These are phyloP conservation scores for Annona cherimola DNA, from an alignment of 164 flowering plant species.

Conservation along the genomic window DNA sequence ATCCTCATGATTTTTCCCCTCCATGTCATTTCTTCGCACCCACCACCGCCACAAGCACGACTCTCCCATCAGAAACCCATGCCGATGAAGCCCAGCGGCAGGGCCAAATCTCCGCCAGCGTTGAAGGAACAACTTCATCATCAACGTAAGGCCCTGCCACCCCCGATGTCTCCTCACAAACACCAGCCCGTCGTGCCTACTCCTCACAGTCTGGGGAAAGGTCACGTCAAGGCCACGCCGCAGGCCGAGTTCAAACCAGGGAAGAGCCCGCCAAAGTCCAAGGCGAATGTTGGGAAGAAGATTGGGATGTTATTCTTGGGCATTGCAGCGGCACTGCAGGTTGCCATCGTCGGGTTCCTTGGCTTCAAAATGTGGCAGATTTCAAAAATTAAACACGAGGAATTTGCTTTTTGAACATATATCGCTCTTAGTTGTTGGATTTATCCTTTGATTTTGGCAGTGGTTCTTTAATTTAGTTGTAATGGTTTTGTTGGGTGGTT, in stretches of 20 bases:
- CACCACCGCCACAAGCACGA: not conserved
- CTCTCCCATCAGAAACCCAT: not conserved
- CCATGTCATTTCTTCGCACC: not conserved
- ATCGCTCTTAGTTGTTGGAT: too few species aligned
- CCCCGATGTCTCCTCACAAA: too few species aligned
- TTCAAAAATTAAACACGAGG: conserved; percentile 5
- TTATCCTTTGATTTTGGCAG: too few species aligned
- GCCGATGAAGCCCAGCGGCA: not conserved
- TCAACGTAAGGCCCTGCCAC: not conserved
- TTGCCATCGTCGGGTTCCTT: conserved; percentile 20
- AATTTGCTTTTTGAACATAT: too few species aligned
- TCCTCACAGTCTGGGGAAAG: not conserved
- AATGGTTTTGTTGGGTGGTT: too few species aligned
- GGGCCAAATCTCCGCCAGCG: not conserved
- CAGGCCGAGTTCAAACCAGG: not conserved
- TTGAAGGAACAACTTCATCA: not conserved
- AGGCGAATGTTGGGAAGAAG: conserved; percentile 22
- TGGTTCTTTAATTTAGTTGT: too few species aligned
- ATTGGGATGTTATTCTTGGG: conserved; percentile 25
- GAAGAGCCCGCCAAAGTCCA: not conserved
- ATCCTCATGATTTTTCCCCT: not conserved
- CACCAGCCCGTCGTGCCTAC: not conserved
- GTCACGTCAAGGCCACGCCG: too few species aligned
- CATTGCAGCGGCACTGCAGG: conserved; percentile 22
- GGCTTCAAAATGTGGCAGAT: conserved; percentile 23